Evolutionary conservation across 2,329 filamentous ascomycete genomes (phyloP).

Genomic region (Didymella pinodella): DNA sequence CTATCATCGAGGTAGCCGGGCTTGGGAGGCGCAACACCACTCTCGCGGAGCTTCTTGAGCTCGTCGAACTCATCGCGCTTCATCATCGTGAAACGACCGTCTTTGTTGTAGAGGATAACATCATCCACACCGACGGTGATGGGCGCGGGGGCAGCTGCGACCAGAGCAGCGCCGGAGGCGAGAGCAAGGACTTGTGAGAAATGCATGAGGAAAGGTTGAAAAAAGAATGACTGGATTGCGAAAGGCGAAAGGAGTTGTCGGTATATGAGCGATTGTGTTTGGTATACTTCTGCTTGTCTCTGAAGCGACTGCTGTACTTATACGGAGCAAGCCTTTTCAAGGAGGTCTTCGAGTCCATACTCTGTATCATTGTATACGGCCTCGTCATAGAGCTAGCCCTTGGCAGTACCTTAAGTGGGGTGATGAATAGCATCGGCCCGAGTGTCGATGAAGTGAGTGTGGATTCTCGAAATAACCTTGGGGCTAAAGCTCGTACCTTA

Average conservation of each 20-base stretch:
- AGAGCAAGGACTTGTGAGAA: conserved; percentile 27
- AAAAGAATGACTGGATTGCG: background rate
- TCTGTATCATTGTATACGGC: background rate
- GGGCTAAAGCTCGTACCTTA: background rate
- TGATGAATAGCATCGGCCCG: conserved; percentile 16
- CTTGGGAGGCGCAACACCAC: conserved; percentile 26
- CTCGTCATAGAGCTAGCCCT: background rate
- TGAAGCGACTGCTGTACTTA: conserved; percentile 16
- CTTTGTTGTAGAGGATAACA: conserved; percentile 37
- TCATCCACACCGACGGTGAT: conserved; percentile 33
- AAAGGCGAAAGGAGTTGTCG: conserved; percentile 7
- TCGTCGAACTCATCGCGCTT: conserved; percentile 35
- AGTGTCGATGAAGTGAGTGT: background rate
- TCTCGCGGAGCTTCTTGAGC: conserved; percentile 27
- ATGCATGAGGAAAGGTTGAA: conserved; percentile 28
- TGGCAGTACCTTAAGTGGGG: conserved; percentile 22
- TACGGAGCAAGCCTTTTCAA: background rate
- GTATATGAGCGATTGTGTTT: background rate
- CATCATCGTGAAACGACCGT: conserved; percentile 33
- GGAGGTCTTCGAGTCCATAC: background rate
- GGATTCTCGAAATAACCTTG: background rate
- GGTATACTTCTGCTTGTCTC: background rate
- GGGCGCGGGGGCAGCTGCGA: conserved; percentile 25
- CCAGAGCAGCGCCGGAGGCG: conserved; percentile 24
- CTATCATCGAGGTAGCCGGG: conserved; percentile 28